Percentiles rank a stretch among this genome's conserved stretches.
These are phyloP conservation scores for Yamadazyma insecticola DNA, from an alignment of 805 yeast genomes.

Conservation along the genomic window DNA sequence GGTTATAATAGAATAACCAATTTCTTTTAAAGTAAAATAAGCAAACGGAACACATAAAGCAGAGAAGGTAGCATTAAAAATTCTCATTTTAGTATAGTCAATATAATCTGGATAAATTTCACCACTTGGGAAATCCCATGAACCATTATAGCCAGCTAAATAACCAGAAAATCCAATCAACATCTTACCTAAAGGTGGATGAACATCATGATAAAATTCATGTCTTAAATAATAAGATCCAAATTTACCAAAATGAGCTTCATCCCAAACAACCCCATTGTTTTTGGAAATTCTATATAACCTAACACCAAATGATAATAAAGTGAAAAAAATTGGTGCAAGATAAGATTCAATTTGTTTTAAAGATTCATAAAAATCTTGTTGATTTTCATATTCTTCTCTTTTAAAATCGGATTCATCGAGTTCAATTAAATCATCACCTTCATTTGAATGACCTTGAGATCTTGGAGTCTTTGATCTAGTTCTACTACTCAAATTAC, in stretches of 20 bases:
- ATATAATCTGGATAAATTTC: conserved; percentile 55
- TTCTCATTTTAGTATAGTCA: conserved; percentile 62
- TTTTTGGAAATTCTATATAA: conserved; percentile 54
- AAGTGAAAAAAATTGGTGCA: conserved; percentile 64
- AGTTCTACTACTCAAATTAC: conserved; percentile 10
- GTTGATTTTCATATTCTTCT: conserved; percentile 19
- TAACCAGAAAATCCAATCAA: conserved; percentile 74
- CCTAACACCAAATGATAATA: conserved; percentile 62
- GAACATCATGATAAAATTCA: conserved; percentile 82
- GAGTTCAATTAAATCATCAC: conserved; percentile 4
- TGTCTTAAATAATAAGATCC: conserved; percentile 76
- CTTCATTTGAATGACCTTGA: conserved; percentile 4
- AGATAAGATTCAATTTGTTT: conserved; percentile 32
- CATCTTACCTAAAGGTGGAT: conserved; percentile 84
- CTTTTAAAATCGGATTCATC: conserved; percentile 18
- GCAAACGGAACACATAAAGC: conserved; percentile 66
- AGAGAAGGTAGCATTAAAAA: conserved; percentile 66
- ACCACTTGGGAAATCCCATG: conserved; percentile 72
- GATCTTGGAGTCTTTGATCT: conserved; percentile 8
- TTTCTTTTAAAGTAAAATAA: conserved; percentile 60
- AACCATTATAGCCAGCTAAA: conserved; percentile 76
- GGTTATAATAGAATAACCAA: conserved; percentile 47
- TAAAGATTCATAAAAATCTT: conserved; percentile 25
- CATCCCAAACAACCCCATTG: conserved; percentile 77
- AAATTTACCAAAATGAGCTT: conserved; percentile 85